Evolutionary conservation across 1,284 basidiomycete species (phyloP), one percentile per base, ranked within the genome.

Genomic region (Pseudozyma sp.): DNA sequence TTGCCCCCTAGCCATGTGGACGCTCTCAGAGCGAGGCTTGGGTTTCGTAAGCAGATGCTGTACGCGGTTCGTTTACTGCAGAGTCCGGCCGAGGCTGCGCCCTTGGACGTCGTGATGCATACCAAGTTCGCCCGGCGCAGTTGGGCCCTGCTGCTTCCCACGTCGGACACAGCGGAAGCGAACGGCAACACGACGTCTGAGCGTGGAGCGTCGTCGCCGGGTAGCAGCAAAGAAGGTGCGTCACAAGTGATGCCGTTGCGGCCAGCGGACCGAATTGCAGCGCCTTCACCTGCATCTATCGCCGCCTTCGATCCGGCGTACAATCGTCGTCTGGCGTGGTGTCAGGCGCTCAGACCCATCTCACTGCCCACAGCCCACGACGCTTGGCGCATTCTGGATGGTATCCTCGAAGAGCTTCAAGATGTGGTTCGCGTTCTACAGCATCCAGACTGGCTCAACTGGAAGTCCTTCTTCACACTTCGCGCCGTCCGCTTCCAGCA

Each of bases 221-320:
- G 37, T 4, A 29, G 33, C 30, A 16, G 33, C 14, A 14, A 31
- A 37, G 29, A 33, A 37, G 40, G 13, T 16, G 40, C 10, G 11
- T 16, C 40, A n/a, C 8, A 29, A 0, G 5, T 31, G 33, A n/a
- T 49, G 17, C 44, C 56, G 3, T 19, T 72, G 42, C 54, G 53
- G 13, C 54, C 31, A 16, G 65, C 70, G 2, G 43, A 68, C 51
- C 65, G 65, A n/a, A 11, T 56, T 68, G 0, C 50, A 19, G 72
- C 72, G 5, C 79, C 86, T 2, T 84, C 85, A 17, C 90, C 90
- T 1, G 85, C 87, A 0, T 89, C 89, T 0, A 83, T 81, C 30
- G 84, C 87, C 0, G 88, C 89, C 0, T 91, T 94, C 61, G 92
- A 92, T 80, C 89, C 91, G 5, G 86, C 88, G 43, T 89, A 93